These are phyloP conservation scores for Ilex asprella DNA, from an alignment of 257 asterid genomes.

Conservation along the genomic window DNA sequence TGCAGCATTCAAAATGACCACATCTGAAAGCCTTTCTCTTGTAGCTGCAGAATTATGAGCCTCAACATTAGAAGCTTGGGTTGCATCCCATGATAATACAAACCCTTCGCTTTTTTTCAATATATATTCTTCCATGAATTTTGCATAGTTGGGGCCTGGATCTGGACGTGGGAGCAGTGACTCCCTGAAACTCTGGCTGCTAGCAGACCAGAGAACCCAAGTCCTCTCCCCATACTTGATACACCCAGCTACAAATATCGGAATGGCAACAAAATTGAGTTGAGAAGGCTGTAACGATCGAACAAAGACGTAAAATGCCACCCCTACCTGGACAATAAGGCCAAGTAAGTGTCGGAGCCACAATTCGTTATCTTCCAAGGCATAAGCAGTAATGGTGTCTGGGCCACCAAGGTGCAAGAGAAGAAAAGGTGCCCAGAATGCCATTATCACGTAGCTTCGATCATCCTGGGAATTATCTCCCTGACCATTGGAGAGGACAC, in stretches of 20 bases:
- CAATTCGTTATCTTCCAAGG: conserved; percentile 38
- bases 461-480: neutral
- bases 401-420: conserved; percentile 42
- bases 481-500: conserved; percentile 20
- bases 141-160: conserved; percentile 9
- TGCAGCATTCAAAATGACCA: neutral
- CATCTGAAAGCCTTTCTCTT: neutral
- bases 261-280: conserved; percentile 9
- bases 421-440: conserved; percentile 39
- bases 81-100: neutral
- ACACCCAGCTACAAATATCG: conserved; percentile 12
- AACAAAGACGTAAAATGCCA: conserved; percentile 23
- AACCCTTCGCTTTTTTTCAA: neutral
- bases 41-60: neutral
- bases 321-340: conserved; percentile 14
- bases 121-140: neutral
- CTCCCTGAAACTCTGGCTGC: conserved; percentile 10
- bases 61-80: neutral
- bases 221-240: conserved; percentile 29
- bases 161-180: conserved; percentile 16
- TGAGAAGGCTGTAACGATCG: conserved; percentile 6
- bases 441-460: conserved; percentile 5
- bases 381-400: conserved; percentile 34
- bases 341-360: conserved; percentile 30
- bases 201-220: conserved; percentile 11